phyloP scores from a whole-genome alignment of 192 early-diverging fungal genomes.

The Piromyces sp. region DNA sequence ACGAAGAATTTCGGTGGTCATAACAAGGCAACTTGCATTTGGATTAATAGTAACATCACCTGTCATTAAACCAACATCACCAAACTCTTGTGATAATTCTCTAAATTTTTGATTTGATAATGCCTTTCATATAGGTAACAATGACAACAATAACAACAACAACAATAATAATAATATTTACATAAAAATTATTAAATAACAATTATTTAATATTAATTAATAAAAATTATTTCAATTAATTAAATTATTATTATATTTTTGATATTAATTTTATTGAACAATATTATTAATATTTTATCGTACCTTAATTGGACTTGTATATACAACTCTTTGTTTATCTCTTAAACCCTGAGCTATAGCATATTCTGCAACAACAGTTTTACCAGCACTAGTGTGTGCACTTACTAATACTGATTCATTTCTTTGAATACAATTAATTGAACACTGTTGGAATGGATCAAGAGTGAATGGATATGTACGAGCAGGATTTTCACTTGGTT shows the following conservation, averaged over 20 bases:
- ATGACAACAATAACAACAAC: no score
- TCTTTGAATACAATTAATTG: slow-evolving; percentile 75
- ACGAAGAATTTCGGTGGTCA: slow-evolving; percentile 97
- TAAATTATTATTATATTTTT: no score
- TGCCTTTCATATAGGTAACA: slow-evolving; percentile 45
- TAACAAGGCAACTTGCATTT: slow-evolving; percentile 77
- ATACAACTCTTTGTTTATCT: slow-evolving; percentile 86
- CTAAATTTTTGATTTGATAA: slow-evolving; percentile 97
- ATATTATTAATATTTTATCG: neutral
- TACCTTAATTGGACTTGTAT: slow-evolving; percentile 92
- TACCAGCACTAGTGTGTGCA: slow-evolving; percentile 92
- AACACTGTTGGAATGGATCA: slow-evolving; percentile 86
- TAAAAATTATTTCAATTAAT: no score
- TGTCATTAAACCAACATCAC: slow-evolving; percentile 96
- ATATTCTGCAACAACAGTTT: slow-evolving; percentile 98
- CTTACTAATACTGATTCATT: slow-evolving; percentile 87
- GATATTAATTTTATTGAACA: no score
- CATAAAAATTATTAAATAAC: no score
- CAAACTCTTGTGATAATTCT: slow-evolving; percentile 86
- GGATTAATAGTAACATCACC: slow-evolving; percentile 96
- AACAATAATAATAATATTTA: no score
- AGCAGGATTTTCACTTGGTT: slow-evolving; percentile 57
- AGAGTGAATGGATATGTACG: slow-evolving; percentile 77
- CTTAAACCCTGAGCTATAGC: slow-evolving; percentile 79
- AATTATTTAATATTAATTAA: no score